Percentiles rank a stretch among this genome's conserved stretches.
These are phyloP conservation scores for Cytospora schulzeri DNA, from an alignment of 2,329 filamentous ascomycete genomes.

Conservation along the genomic window DNA sequence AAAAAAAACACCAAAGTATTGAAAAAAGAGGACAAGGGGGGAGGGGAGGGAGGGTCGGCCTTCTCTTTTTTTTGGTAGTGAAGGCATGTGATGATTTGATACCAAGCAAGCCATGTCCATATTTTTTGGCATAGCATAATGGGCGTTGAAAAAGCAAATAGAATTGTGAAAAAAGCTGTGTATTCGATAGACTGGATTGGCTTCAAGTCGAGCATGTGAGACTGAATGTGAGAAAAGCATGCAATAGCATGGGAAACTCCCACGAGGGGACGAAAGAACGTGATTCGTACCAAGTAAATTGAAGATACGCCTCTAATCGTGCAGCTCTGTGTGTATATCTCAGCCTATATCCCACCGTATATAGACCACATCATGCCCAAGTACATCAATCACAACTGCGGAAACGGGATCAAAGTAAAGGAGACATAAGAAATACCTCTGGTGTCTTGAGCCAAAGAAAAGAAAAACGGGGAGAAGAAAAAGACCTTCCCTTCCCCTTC, in stretches of 20 bases:
- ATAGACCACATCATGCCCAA: slow-evolving; percentile 2
- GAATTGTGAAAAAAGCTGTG: not conserved
- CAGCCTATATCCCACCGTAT: slow-evolving; percentile 13
- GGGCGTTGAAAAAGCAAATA: not conserved
- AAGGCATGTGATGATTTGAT: not conserved
- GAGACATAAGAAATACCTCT: not conserved
- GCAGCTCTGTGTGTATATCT: slow-evolving; percentile 13
- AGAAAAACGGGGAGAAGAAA: not conserved
- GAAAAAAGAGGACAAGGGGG: not conserved
- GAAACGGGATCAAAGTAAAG: not conserved
- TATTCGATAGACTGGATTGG: not conserved
- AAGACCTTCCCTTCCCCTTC: not conserved
- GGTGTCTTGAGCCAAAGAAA: not conserved
- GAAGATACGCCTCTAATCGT: not conserved
- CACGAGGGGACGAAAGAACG: not conserved
- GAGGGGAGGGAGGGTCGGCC: not conserved
- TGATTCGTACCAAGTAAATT: not conserved
- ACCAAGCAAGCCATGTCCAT: not conserved
- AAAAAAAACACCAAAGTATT: not conserved
- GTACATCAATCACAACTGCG: not conserved
- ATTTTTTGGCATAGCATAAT: not conserved
- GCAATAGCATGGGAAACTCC: not conserved
- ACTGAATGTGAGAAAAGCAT: too few species aligned
- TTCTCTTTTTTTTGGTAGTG: not conserved
- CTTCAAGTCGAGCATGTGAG: too few species aligned